Conservation (phyloP, 108 stramenopile genomes). For the Fragilariopsis cylindrus region DNA sequence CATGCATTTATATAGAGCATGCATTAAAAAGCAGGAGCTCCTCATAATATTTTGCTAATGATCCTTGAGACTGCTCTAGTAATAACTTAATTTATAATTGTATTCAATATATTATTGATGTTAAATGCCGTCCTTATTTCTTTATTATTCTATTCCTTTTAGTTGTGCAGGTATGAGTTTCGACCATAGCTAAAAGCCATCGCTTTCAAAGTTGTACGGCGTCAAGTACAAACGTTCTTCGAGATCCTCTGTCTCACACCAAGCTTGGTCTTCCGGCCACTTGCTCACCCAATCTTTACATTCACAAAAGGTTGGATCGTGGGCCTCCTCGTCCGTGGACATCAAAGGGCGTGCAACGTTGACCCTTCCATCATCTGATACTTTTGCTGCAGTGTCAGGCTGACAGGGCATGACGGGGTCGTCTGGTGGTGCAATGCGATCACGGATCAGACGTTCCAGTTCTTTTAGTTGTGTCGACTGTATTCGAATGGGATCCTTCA, state of each 20-base stretch:
- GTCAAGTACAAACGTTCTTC: constrained; percentile 31
- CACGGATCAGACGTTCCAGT: constrained; percentile 30
- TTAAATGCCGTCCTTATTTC: no score
- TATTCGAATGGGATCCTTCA: constrained; percentile 44
- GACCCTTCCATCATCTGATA: constrained; percentile 20
- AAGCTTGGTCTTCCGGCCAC: constrained; percentile 38
- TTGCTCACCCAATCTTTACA: constrained; percentile 42
- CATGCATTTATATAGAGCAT: no score
- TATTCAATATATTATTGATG: no score
- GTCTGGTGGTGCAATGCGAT: constrained; percentile 43
- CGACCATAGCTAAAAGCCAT: neutral
- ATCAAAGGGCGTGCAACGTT: constrained; percentile 41
- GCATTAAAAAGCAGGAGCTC: no score
- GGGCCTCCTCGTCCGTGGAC: constrained; percentile 11
- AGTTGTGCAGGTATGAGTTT: no score
- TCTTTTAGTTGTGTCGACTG: constrained; percentile 29
- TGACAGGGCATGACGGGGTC: constrained; percentile 24
- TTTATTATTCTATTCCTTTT: no score
- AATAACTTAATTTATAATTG: no score
- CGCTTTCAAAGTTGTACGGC: constrained; percentile 47
- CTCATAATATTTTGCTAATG: no score
- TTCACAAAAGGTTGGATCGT: constrained; percentile 40
- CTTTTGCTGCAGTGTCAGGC: constrained; percentile 41
- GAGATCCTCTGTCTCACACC: constrained; percentile 25
- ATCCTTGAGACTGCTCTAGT: no score